Evolutionary conservation across 495 filamentous ascomycete species (phyloP), one percentile per base, ranked within the genome.

Genomic region (Rhypophila decipiens): DNA sequence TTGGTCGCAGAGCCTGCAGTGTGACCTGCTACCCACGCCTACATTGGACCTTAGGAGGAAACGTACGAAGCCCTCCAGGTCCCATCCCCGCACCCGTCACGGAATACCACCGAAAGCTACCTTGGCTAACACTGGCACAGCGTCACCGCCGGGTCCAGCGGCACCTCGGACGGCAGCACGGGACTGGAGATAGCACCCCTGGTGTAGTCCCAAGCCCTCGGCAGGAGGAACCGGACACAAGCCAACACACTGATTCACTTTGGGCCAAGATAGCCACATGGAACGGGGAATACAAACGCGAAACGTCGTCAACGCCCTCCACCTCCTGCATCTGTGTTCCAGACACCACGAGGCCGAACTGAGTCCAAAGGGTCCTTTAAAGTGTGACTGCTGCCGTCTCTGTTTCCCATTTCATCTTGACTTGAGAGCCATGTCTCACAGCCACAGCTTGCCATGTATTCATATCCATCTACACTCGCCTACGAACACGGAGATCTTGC

Each of bases 211-310:
- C 27, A 31, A 13, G 27, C 27, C 27, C 27, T 13, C 27, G 27
- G 27, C 7, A 31, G 27, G n/a, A 7, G 27, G 7, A 31, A 31
- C 27, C 27, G 27, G 36, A 19, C 36, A 39, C 36, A 39, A 39
- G 36, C 13, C 19, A 18, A 13, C 36, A 15, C 5, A 17, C 8
- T 37, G 9, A 20, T 33, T 44, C 11, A 44, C 24, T 31, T 31
- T n/a, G 39, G 20, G 22, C 35, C 9, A 37, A 11, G 35, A 15
- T 7, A 38, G 45, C 49, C 51, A 58, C 53, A 57, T 57, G 58
- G 40, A 49, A 33, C 46, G 51, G 53, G 51, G 53, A 47, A 51
- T 55, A 64, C 61, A 64, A 64, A 62, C 61, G 51, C 51, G 42
- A 57, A 47, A 53, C 50, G 29, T 48, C 19, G 18, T 17, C 24